Evolutionary conservation across 2,329 filamentous ascomycete genomes (phyloP).

Genomic region (Fusarium foetens): DNA sequence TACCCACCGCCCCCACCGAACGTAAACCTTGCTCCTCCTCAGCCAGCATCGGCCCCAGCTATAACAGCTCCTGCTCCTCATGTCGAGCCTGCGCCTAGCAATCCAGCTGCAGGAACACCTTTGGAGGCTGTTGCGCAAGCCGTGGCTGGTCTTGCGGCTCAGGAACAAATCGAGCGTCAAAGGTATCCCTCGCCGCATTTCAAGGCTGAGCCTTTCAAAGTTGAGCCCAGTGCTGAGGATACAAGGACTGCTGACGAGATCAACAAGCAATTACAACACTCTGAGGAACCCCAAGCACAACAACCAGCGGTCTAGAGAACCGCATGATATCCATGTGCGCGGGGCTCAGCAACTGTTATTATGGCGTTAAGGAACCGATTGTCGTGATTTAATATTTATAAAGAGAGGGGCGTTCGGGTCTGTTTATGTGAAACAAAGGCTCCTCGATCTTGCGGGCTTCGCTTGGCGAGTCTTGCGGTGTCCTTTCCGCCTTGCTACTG

Average conservation of each 20-base stretch:
- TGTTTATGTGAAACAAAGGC: slow-evolving; percentile 14
- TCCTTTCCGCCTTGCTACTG: slow-evolving; percentile 1
- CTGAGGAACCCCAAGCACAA: slow-evolving; percentile 46
- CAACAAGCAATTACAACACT: slow-evolving; percentile 63
- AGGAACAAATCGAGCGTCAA: slow-evolving; percentile 54
- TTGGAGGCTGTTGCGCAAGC: slow-evolving; percentile 64
- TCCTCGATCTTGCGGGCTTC: slow-evolving; percentile 4
- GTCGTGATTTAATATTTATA: slow-evolving; percentile 25
- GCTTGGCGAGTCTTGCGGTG: slow-evolving; percentile 3
- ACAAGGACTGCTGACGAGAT: slow-evolving; percentile 63
- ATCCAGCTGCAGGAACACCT: slow-evolving; percentile 50
- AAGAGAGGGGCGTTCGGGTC: slow-evolving; percentile 42
- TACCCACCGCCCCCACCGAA: too few species aligned
- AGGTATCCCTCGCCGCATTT: slow-evolving; percentile 49
- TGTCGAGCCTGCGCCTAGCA: slow-evolving; percentile 41
- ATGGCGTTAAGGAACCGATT: slow-evolving; percentile 40
- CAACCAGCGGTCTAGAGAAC: slow-evolving; percentile 31
- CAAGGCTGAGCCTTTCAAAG: slow-evolving; percentile 55
- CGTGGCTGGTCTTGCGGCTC: slow-evolving; percentile 55
- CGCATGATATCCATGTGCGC: slow-evolving; percentile 31
- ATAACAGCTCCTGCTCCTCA: slow-evolving; percentile 27
- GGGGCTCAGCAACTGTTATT: slow-evolving; percentile 12
- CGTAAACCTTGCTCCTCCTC: slow-evolving; percentile 68
- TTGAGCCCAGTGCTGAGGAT: slow-evolving; percentile 55
- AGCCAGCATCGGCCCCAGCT: slow-evolving; percentile 39